Percentiles rank a stretch among this genome's conserved stretches.
phyloP scores from a whole-genome alignment of 129 eudicot genomes.

The Flaveria robusta region DNA sequence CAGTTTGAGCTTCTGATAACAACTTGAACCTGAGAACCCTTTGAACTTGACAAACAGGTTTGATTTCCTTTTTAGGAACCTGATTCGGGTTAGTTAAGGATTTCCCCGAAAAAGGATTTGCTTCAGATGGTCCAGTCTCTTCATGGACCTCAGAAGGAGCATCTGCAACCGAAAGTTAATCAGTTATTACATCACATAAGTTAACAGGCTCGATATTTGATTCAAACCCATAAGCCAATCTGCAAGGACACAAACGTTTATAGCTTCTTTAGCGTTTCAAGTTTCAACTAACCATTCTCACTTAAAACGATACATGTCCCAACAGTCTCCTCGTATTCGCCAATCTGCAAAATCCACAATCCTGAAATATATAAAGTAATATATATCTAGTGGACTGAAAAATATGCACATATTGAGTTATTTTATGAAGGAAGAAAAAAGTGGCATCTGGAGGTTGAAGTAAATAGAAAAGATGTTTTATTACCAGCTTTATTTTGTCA shows the following conservation, averaged over 20 bases:
- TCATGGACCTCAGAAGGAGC: slow-evolving; percentile 51
- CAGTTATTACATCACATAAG: neutral
- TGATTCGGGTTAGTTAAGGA: slow-evolving; percentile 46
- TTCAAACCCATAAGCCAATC: slow-evolving; percentile 4
- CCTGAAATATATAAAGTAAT: slow-evolving; percentile 1
- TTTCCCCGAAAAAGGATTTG: slow-evolving; percentile 48
- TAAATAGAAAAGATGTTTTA: slow-evolving; percentile 18
- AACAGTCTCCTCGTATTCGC: slow-evolving; percentile 76
- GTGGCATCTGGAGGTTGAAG: slow-evolving; percentile 3
- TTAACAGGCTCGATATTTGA: neutral
- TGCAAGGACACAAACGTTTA: slow-evolving; percentile 7
- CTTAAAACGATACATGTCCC: slow-evolving; percentile 76
- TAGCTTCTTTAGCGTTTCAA: neutral
- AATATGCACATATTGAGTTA: neutral
- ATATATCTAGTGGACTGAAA: neutral
- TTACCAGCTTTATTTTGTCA: slow-evolving; percentile 76
- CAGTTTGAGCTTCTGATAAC: slow-evolving; percentile 29
- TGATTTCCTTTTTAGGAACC: slow-evolving; percentile 52
- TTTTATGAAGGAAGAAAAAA: neutral
- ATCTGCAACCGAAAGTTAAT: slow-evolving; percentile 42
- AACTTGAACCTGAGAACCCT: slow-evolving; percentile 71
- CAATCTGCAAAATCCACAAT: slow-evolving; percentile 53
- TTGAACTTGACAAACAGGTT: slow-evolving; percentile 57
- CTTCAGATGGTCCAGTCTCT: slow-evolving; percentile 64
- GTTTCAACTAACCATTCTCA: slow-evolving; percentile 64